Evolutionary conservation across 768 basidiomycete species (phyloP), one percentile per base, ranked within the genome.

Genomic region (Exsudoporus frostii): DNA sequence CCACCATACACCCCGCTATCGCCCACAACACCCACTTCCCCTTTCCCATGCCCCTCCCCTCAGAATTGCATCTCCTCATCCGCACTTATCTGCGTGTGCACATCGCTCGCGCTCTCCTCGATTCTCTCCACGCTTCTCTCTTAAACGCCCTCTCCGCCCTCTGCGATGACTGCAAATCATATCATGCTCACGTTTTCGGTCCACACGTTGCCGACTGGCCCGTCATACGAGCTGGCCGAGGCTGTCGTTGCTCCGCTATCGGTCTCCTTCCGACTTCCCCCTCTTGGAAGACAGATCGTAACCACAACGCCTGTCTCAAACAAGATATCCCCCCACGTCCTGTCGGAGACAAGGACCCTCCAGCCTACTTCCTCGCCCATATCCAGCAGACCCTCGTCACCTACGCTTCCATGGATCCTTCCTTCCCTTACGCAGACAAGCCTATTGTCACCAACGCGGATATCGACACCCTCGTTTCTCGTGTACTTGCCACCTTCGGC

Each of bases 151-250:
- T 71, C 42, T 33, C 54, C 3, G 51, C 58, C 41, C 73, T 83
- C 56, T 81, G 79, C 60, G 60, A 73, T 32, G 76, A 81, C 51
- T 81, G 79, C 64, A 68, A 73, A 57, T 70, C 74, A 19, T 82
- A 79, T 62, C 76, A 82, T 60, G 65, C 77, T 20, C 78, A 81
- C 52, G 78, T 83, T 24, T 83, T 76, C 55, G 81, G 81, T 1
- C 69, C 70, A 29, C 75, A 78, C 54, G 69, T 82, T 9, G 80
- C 77, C 63, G 72, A 77, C 42, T 83, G 81, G 81, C 76, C 78
- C 40, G 75, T 79, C 50, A 77, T 80, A 49, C 74, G 70, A 43
- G 65, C 61, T 37, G 68, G 65, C 7, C 73, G 79, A 2, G 72
- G 76, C 15, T 83, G 82, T 60, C 68, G 69, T n/a, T 83, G 81